Evolutionary conservation across 2,329 filamentous ascomycete genomes (phyloP), one percentile per base, ranked within the genome.

Genomic region (Teratosphaeria destructans): DNA sequence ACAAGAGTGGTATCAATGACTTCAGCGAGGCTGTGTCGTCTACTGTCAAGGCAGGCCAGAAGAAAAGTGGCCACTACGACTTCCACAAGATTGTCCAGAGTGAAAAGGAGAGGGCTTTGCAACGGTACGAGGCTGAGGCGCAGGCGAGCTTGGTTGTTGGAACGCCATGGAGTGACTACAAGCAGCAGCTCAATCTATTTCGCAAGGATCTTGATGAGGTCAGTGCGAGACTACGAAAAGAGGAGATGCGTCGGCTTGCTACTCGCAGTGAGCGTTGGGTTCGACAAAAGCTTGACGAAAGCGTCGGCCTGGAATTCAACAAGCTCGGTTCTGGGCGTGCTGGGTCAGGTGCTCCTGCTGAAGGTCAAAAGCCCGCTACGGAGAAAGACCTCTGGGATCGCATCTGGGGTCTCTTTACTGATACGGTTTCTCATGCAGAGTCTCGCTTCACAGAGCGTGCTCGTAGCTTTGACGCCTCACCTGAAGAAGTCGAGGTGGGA

Each of bases 361-460:
- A 81, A 4, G 89, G 87, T 1, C 87, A 90, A 60, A 90, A 87
- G 74, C 85, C 87, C 1, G 70, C 79, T 0, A 77, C 82, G 0
- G 93, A 97, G 74, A 91, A 89, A 72, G 88, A 91, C 59, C 85
- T 99, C 16, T 99, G 95, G 94, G 94, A 99, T 72, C 86, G 93
- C 47, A 88, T 99, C 69, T 99, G 94, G 94, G 83, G 76, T 35
- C 83, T 90, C 39, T 99, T 99, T 70, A 86, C 84, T 6, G 82
- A 85, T 12, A 89, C 92, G 8, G 91, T 97, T 19, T 81, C 84
- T 58, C 90, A 96, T 70, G 93, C 94, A 11, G 90, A 96, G 73
- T 81, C 79, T 32, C 84, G 91, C 59, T 97, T 97, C 74, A 84
- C 87, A 0, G 90, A 95, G 65, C 85, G 93, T 61, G 93, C 94